Evolutionary conservation across 2,329 filamentous ascomycete genomes (phyloP).

Genomic region (Phialemoniopsis sp.): DNA sequence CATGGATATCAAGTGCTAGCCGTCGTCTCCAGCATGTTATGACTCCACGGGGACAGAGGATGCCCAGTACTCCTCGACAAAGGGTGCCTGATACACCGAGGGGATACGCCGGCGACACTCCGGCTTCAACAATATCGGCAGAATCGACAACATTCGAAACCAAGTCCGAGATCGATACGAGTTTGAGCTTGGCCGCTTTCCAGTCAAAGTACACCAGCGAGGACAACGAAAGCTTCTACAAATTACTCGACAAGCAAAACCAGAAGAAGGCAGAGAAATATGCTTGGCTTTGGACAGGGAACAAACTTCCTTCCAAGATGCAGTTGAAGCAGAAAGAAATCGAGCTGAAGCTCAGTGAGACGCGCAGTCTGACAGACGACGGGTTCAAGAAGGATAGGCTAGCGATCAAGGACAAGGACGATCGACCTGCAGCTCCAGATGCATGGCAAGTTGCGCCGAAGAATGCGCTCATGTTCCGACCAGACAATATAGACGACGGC

Average conservation of each 20-base stretch:
- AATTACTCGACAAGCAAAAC: constrained; percentile 86
- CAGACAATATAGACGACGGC: constrained; percentile 58
- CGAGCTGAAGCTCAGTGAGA: constrained; percentile 45
- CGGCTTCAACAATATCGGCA: constrained; percentile 13
- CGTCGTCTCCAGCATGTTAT: constrained; percentile 71
- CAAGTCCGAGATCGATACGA: constrained; percentile 59
- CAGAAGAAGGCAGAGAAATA: constrained; percentile 79
- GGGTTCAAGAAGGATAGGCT: constrained; percentile 54
- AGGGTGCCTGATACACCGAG: constrained; percentile 49
- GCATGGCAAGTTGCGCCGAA: constrained; percentile 70
- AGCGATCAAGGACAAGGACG: constrained; percentile 62
- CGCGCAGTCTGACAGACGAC: constrained; percentile 46
- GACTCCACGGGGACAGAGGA: constrained; percentile 61
- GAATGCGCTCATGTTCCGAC: constrained; percentile 85
- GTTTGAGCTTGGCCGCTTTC: constrained; percentile 79
- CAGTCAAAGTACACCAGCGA: constrained; percentile 95
- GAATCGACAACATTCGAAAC: constrained; percentile 16
- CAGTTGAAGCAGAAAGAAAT: constrained; percentile 65
- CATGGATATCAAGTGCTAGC: constrained; percentile 83
- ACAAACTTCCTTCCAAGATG: constrained; percentile 80
- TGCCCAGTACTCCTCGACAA: not conserved
- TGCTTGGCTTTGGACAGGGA: constrained; percentile 82
- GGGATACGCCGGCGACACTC: constrained; percentile 58
- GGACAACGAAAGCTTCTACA: constrained; percentile 96
- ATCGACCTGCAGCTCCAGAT: constrained; percentile 73